phyloP scores from a whole-genome alignment of 345 rosid species.

The Stellera chamaejasme region DNA sequence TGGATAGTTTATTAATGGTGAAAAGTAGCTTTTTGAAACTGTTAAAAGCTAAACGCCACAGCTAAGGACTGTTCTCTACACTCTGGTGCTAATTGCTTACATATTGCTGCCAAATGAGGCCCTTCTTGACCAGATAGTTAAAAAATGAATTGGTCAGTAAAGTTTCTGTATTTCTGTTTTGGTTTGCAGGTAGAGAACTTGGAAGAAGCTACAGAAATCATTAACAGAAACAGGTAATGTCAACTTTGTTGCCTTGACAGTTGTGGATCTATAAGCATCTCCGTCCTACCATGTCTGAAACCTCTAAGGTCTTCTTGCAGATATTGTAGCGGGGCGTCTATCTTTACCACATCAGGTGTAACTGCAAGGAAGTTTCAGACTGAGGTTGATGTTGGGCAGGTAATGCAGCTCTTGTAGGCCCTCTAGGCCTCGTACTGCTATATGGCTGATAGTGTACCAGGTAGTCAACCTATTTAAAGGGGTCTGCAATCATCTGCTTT shows the following conservation, averaged over 20 bases:
- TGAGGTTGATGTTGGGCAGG: conserved; percentile 75
- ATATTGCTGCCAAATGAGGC: no score
- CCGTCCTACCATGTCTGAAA: not conserved
- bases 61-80: no score
- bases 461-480: no score
- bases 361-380: conserved; percentile 76
- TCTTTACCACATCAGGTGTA: conserved; percentile 57
- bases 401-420: conserved; percentile 10
- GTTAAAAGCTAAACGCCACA: no score
- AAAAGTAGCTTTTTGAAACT: no score
- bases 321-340: conserved; percentile 63
- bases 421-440: not conserved
- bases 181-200: conserved; percentile 33
- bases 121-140: not conserved
- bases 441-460: not conserved
- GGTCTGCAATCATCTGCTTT: no score
- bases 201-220: conserved; percentile 48
- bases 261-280: not conserved
- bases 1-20: no score
- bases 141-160: conserved; percentile 4
- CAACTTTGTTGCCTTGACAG: not conserved
- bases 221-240: conserved; percentile 44
- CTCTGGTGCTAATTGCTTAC: no score
- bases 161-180: not conserved
- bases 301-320: conserved; percentile 19